Evolutionary conservation across 108 stramenopile genomes (phyloP).

Genomic region (Pseudonitzschia pungens): DNA sequence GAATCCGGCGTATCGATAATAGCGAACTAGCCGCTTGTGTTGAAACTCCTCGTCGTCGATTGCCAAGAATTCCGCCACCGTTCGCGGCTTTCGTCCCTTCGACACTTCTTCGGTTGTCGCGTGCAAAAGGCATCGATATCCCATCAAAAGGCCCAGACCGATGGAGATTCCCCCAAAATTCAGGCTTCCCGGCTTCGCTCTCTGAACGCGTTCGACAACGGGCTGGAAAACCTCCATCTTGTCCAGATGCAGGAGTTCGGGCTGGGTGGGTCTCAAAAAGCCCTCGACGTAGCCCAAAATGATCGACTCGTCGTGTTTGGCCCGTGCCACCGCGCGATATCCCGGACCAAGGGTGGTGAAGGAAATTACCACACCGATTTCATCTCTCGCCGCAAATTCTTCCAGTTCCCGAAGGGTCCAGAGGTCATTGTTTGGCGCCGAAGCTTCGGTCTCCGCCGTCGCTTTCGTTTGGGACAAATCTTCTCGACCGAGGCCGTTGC

Average conservation of each 20-base stretch:
- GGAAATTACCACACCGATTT: conserved; percentile 50
- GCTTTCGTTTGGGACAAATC: not conserved
- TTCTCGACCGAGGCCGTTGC: not conserved
- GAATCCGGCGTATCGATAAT: conserved; percentile 71
- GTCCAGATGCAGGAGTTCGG: conserved; percentile 73
- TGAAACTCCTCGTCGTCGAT: conserved; percentile 85
- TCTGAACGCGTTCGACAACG: conserved; percentile 43
- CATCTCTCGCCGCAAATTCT: conserved; percentile 19
- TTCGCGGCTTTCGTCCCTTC: conserved; percentile 48
- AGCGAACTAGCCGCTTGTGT: conserved; percentile 73
- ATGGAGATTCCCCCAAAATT: conserved; percentile 54
- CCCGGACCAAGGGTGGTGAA: conserved; percentile 71
- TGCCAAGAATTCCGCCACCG: conserved; percentile 66
- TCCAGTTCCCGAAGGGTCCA: conserved; percentile 40
- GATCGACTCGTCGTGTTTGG: conserved; percentile 44
- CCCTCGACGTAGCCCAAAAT: conserved; percentile 83
- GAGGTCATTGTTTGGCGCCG: not conserved
- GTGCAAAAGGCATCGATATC: conserved; percentile 64
- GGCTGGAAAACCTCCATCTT: conserved; percentile 79
- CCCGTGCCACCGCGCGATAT: conserved; percentile 71
- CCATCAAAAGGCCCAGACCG: conserved; percentile 70
- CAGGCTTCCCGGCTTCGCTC: conserved; percentile 37
- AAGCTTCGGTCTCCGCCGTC: not conserved
- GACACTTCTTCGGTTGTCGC: conserved; percentile 22
- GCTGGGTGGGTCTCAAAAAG: conserved; percentile 62